phyloP scores from a whole-genome alignment of 306 rosid genomes.

The Macrotyloma uniflorum region DNA sequence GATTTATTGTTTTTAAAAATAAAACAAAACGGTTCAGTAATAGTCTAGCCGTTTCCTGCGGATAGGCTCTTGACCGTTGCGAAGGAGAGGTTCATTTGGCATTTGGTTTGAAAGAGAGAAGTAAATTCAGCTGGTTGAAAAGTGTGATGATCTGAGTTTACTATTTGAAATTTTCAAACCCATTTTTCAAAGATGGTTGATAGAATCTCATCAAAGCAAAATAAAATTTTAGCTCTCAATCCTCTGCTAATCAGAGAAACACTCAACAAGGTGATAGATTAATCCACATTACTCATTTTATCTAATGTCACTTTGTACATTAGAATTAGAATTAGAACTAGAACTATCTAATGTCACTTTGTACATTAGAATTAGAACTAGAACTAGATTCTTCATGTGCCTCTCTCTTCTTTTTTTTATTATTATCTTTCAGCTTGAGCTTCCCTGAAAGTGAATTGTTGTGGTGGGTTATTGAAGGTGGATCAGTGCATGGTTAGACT shows the following conservation, averaged over 20 bases:
- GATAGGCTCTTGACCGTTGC: constrained; percentile 71
- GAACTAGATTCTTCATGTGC: too few species aligned
- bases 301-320: not conserved
- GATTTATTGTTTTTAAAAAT: not conserved
- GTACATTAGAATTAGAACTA: not conserved
- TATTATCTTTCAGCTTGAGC: not conserved
- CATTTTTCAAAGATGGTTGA: constrained; percentile 68
- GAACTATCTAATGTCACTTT: too few species aligned
- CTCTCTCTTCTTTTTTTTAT: not conserved
- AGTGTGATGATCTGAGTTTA: not conserved
- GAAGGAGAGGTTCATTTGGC: constrained; percentile 32
- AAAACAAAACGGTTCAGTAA: not conserved
- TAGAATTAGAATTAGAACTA: not conserved
- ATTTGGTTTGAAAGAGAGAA: too few species aligned
- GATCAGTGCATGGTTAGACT: constrained; percentile 84
- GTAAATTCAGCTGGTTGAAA: too few species aligned
- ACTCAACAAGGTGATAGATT: constrained; percentile 61
- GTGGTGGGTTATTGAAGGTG: constrained; percentile 66
- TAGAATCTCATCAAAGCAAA: constrained; percentile 77
- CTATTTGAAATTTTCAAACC: not conserved
- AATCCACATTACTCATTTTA: not conserved
- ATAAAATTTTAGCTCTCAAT: constrained; percentile 60
- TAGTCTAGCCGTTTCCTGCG: constrained; percentile 20
- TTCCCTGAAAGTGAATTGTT: not conserved
- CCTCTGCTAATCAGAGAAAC: constrained; percentile 82